These are phyloP conservation scores for Durio zibethinus DNA, from an alignment of 345 rosid species.

Conservation along the genomic window DNA sequence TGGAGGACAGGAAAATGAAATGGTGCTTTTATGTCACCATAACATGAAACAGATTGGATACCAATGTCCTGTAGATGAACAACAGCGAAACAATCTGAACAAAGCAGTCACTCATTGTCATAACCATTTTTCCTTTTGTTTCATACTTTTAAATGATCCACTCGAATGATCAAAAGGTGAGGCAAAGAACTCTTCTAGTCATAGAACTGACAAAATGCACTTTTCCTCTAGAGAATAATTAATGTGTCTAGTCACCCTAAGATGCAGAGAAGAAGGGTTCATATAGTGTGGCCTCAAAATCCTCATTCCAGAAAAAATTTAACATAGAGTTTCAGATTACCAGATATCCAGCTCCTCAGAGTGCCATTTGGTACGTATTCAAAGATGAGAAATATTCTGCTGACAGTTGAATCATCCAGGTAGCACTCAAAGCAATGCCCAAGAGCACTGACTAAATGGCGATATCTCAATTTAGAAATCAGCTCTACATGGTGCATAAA, in stretches of 20 bases:
- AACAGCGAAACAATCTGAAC: background rate
- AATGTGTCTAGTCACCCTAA: background rate
- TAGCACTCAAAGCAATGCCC: conserved; percentile 96
- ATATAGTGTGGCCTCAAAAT: background rate
- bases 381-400: conserved; percentile 83
- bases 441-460: conserved; percentile 80
- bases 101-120: background rate
- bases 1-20: background rate
- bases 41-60: background rate
- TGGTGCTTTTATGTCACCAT: background rate
- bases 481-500: conserved; percentile 84
- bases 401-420: conserved; percentile 89
- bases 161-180: background rate
- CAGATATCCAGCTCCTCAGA: conserved; percentile 83
- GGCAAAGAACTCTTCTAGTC: background rate
- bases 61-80: background rate
- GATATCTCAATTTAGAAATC: conserved; percentile 79
- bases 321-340: conserved; percentile 35
- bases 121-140: background rate
- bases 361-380: conserved; percentile 89
- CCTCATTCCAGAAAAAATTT: background rate
- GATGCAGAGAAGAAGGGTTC: background rate
- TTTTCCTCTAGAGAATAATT: background rate
- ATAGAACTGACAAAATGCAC: background rate
- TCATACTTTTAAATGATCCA: background rate